Conservation (phyloP, 129 eudicot genomes). For the Lactuca sativa region DNA sequence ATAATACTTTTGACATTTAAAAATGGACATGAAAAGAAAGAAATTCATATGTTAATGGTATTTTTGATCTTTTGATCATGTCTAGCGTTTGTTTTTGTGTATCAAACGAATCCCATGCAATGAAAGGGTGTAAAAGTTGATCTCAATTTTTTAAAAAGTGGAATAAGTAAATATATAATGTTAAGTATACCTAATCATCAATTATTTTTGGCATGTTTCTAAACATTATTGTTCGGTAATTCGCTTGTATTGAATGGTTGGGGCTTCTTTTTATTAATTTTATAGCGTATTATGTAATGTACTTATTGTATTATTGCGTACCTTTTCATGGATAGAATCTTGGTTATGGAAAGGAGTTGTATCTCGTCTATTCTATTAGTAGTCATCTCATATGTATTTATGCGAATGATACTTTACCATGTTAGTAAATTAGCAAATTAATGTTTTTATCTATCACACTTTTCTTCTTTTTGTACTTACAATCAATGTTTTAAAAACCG, state of each 20-base stretch:
- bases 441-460: too few relatives aligned
- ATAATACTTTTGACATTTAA: not conserved
- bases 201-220: constrained; percentile 3
- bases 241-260: constrained; percentile 4
- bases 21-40: not conserved
- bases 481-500: too few relatives aligned
- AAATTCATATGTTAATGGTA: not conserved
- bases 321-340: not conserved
- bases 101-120: constrained; percentile 10
- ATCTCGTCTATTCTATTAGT: too few relatives aligned
- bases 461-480: too few relatives aligned
- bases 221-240: constrained; percentile 23
- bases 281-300: not conserved
- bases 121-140: constrained; percentile 1
- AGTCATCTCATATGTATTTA: too few relatives aligned
- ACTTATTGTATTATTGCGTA: not conserved
- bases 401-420: too few relatives aligned
- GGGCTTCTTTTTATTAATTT: not conserved
- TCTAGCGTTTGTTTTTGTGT: constrained; percentile 19
- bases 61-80: not conserved
- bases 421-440: too few relatives aligned
- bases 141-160: not conserved
- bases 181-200: constrained; percentile 31
- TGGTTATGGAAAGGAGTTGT: not conserved
- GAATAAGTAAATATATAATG: not conserved